Percentiles rank a stretch among this genome's conserved stretches.
These are phyloP conservation scores for Trichosporon asahii DNA, from an alignment of 1,284 basidiomycete genomes.

Conservation along the genomic window DNA sequence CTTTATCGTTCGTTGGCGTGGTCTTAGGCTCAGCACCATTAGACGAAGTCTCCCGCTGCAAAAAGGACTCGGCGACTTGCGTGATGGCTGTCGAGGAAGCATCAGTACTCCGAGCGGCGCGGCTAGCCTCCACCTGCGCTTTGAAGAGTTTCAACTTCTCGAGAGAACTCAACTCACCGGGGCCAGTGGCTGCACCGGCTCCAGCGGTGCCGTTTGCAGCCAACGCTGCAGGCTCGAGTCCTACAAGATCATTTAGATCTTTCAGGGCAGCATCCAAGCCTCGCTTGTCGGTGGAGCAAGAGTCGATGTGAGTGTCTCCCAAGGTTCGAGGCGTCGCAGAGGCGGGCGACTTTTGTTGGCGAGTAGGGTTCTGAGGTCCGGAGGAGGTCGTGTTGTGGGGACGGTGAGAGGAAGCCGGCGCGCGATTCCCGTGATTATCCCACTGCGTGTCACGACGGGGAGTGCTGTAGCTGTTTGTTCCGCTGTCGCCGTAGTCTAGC, in stretches of 20 bases:
- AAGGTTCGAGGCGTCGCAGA: not conserved
- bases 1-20: not conserved
- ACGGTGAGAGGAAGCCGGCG: not conserved
- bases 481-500: not conserved
- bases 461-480: not conserved
- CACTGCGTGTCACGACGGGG: not conserved
- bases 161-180: slow-evolving; percentile 18
- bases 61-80: slow-evolving; percentile 18
- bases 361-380: not conserved
- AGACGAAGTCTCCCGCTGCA: not conserved
- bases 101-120: slow-evolving; percentile 3
- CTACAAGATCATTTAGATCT: not conserved
- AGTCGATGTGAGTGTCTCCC: not conserved
- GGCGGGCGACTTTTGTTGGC: no score
- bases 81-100: not conserved
- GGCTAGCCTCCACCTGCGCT: slow-evolving; percentile 22
- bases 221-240: no score
- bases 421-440: not conserved
- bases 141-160: slow-evolving; percentile 26
- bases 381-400: not conserved
- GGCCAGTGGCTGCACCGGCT: not conserved
- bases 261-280: not conserved
- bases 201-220: not conserved
- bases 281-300: not conserved
- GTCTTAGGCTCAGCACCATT: not conserved